phyloP scores from a whole-genome alignment of 2,329 filamentous ascomycete genomes.

The Aspergillus sp. region DNA sequence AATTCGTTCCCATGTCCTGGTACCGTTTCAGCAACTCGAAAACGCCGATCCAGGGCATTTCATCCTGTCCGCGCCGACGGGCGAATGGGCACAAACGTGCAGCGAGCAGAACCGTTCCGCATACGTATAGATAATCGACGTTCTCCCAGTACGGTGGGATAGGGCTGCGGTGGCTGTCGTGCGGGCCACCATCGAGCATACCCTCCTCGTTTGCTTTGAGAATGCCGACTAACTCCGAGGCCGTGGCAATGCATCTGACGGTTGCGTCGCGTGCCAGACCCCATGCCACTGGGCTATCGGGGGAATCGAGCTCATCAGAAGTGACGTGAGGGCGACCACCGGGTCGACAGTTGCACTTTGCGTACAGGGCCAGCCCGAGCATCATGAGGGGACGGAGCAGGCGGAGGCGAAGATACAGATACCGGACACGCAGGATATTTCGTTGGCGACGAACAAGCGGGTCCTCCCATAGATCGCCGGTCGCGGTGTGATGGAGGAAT shows the following conservation, averaged over 20 bases:
- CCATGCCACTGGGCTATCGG: conserved; percentile 7
- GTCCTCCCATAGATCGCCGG: conserved; percentile 5
- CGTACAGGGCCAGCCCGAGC: conserved; percentile 7
- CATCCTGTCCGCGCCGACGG: background rate
- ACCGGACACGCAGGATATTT: conserved; percentile 22
- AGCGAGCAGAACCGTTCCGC: conserved; percentile 12
- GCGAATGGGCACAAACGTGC: conserved; percentile 7
- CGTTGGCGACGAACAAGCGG: conserved; percentile 21
- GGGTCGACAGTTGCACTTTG: conserved; percentile 9
- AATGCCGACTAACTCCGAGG: conserved; percentile 5
- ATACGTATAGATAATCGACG: conserved; percentile 14
- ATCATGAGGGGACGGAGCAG: conserved; percentile 12
- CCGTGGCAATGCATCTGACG: conserved; percentile 10
- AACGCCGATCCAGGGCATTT: background rate
- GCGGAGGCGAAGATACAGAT: conserved; percentile 21
- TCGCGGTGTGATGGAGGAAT: conserved; percentile 12
- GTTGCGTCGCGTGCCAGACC: conserved; percentile 11
- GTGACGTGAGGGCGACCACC: conserved; percentile 6
- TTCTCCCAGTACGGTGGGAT: conserved; percentile 14
- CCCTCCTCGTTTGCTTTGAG: conserved; percentile 6
- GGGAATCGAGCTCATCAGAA: background rate
- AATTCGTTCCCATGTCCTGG: background rate
- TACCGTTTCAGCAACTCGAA: conserved; percentile 1
- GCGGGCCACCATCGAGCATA: conserved; percentile 1
- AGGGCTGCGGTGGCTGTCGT: background rate